These are phyloP conservation scores for Talaromyces sp. DNA, from an alignment of 2,329 filamentous ascomycete species.

Conservation along the genomic window DNA sequence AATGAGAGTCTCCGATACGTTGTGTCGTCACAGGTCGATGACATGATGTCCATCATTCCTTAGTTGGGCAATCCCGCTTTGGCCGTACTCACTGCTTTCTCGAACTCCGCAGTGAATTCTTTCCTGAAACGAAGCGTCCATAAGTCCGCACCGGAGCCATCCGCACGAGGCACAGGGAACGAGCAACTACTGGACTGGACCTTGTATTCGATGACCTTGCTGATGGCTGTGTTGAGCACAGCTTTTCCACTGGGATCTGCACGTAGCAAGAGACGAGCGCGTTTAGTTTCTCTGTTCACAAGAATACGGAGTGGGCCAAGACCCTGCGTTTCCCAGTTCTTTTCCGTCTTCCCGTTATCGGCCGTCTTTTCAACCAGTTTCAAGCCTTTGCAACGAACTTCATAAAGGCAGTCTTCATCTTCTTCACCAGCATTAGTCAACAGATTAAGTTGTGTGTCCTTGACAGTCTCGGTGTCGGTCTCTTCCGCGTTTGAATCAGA, in stretches of 20 bases:
- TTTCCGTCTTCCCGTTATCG: constrained; percentile 6
- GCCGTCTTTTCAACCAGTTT: constrained; percentile 50
- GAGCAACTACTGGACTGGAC: constrained; percentile 47
- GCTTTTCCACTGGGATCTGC: constrained; percentile 72
- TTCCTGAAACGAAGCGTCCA: constrained; percentile 69
- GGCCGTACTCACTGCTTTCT: constrained; percentile 14
- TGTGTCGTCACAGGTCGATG: background rate
- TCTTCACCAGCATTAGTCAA: constrained; percentile 66
- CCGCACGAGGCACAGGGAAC: constrained; percentile 51
- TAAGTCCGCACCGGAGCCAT: constrained; percentile 57
- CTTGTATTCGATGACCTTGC: constrained; percentile 61
- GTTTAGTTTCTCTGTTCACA: constrained; percentile 66
- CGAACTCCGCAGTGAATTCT: constrained; percentile 45
- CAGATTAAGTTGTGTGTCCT: constrained; percentile 66
- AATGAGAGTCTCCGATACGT: background rate
- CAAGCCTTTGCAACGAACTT: constrained; percentile 66
- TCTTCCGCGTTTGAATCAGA: constrained; percentile 20
- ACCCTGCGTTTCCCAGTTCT: constrained; percentile 63
- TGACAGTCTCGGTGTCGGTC: constrained; percentile 22
- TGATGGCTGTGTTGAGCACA: constrained; percentile 65
- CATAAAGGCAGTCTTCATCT: constrained; percentile 66
- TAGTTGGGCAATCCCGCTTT: constrained; percentile 11
- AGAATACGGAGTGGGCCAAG: constrained; percentile 69
- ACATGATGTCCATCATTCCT: background rate
- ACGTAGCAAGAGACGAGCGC: constrained; percentile 66